Conservation (phyloP, 1,284 basidiomycete genomes). For the Wallemia ichthyophaga region DNA sequence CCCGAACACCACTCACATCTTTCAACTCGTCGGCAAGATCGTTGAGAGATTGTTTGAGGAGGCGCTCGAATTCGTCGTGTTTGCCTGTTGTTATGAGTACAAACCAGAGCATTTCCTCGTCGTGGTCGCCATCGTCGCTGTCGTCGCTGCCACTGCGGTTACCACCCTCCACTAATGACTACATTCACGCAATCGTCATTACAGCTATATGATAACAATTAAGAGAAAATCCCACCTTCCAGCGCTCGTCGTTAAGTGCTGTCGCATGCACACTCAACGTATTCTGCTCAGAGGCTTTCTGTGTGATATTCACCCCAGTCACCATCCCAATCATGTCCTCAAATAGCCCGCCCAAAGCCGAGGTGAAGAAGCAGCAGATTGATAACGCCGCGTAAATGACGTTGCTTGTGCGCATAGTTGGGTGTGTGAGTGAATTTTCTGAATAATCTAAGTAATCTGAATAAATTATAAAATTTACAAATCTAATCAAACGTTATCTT, state of each 20-base stretch:
- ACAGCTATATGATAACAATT: too few species aligned
- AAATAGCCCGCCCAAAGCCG: neutral
- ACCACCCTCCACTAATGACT: neutral
- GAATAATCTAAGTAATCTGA: neutral
- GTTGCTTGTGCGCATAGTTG: neutral
- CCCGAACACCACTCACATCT: neutral
- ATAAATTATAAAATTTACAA: neutral
- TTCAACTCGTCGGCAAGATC: neutral
- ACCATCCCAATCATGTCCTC: neutral
- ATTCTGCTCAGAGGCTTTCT: neutral
- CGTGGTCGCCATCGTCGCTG: too few species aligned
- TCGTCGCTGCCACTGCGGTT: too few species aligned
- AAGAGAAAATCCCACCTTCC: neutral
- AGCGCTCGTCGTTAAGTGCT: neutral
- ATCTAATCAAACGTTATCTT: neutral
- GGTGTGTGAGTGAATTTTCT: neutral
- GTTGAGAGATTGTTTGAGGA: neutral
- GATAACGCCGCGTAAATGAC: neutral
- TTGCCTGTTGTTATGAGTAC: neutral
- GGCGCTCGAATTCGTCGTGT: neutral
- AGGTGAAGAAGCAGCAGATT: neutral
- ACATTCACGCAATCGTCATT: neutral
- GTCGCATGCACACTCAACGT: neutral
- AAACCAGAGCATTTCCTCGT: too few species aligned
- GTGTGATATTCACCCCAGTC: neutral